Conservation (phyloP, 2,329 filamentous ascomycete species). For the Pseudogymnoascus sp. region DNA sequence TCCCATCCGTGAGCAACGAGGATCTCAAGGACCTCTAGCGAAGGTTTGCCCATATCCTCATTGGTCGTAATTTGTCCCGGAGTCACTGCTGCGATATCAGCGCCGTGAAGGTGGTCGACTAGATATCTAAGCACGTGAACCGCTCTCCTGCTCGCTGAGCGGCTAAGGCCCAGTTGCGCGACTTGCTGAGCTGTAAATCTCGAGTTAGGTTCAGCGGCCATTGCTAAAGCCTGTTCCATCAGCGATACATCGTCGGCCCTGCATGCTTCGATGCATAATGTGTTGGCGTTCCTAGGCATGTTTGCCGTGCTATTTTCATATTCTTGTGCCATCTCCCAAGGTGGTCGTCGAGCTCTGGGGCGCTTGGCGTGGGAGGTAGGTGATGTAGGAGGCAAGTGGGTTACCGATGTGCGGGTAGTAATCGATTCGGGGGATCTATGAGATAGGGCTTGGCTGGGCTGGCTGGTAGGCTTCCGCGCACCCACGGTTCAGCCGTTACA, state of each 20-base stretch:
- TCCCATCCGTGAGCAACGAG: constrained; percentile 13
- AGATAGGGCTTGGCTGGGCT: too few species aligned
- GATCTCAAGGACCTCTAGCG: constrained; percentile 12
- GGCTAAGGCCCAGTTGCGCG: neutral
- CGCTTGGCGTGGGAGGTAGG: neutral
- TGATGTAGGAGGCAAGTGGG: neutral
- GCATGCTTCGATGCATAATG: constrained; percentile 1
- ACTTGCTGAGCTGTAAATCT: neutral
- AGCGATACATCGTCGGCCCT: constrained; percentile 9
- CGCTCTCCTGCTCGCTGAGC: neutral
- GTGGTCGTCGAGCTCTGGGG: neutral
- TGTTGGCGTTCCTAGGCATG: neutral
- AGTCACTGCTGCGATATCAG: neutral
- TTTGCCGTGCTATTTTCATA: neutral
- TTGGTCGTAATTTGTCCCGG: neutral
- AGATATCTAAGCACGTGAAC: constrained; percentile 8
- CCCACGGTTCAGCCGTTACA: too few species aligned
- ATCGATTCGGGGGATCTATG: too few species aligned
- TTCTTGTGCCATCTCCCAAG: neutral
- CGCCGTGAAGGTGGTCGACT: constrained; percentile 5
- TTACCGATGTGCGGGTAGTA: too few species aligned
- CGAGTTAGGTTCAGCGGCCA: neutral
- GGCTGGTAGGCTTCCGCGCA: too few species aligned
- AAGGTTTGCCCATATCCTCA: neutral
- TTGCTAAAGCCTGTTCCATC: constrained; percentile 2